phyloP scores from a whole-genome alignment of 2,329 filamentous ascomycete genomes.

The Cladophialophora psammophila region DNA sequence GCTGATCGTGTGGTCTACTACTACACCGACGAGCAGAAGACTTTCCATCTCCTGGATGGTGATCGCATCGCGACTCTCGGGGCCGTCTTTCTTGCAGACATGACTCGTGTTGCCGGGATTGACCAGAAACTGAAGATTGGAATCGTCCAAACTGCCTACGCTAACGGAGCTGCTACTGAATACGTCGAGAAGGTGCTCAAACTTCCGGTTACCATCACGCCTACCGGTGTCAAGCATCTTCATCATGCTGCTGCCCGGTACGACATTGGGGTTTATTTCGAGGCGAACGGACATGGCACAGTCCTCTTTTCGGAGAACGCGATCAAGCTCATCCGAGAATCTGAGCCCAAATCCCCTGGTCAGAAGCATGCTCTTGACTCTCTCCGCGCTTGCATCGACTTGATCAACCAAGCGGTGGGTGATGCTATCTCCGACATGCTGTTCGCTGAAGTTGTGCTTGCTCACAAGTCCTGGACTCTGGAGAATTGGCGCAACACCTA shows the following conservation, averaged over 20 bases:
- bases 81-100: conserved; percentile 90
- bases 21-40: conserved; percentile 80
- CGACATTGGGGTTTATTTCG: conserved; percentile 97
- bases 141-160: conserved; percentile 96
- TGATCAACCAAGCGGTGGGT: conserved; percentile 98
- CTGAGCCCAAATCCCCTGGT: conserved; percentile 86
- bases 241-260: conserved; percentile 96
- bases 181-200: conserved; percentile 89
- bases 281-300: conserved; percentile 97
- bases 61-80: conserved; percentile 96
- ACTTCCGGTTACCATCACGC: conserved; percentile 89
- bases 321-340: conserved; percentile 76
- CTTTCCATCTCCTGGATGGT: conserved; percentile 92
- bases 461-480: conserved; percentile 90
- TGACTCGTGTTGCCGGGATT: conserved; percentile 80
- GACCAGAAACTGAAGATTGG: conserved; percentile 84
- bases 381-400: conserved; percentile 79
- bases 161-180: conserved; percentile 91
- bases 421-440: conserved; percentile 96
- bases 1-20: conserved; percentile 97
- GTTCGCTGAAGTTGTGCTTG: conserved; percentile 92
- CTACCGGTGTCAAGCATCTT: conserved; percentile 95
- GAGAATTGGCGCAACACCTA: conserved; percentile 94
- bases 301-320: conserved; percentile 91
- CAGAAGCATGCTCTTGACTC: conserved; percentile 89